Evolutionary conservation across 2,329 filamentous ascomycete species (phyloP).

Genomic region (Aspergillus terreus): DNA sequence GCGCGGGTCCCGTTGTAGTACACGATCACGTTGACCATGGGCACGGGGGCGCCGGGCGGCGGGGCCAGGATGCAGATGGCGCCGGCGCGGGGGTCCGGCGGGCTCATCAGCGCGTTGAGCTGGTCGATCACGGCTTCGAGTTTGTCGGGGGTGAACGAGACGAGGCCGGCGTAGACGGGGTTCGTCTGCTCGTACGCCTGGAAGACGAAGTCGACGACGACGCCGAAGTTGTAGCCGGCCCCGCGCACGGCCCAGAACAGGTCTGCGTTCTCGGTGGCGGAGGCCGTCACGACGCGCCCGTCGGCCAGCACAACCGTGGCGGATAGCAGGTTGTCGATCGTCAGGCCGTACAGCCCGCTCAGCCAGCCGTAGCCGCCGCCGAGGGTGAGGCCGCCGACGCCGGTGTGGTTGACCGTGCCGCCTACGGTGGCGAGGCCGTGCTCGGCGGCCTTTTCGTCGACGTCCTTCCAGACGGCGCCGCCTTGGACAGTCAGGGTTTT

Average conservation of each 20-base stretch:
- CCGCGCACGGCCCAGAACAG: conserved; percentile 49
- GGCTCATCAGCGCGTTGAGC: conserved; percentile 48
- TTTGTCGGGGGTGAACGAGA: conserved; percentile 23
- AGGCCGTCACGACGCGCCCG: conserved; percentile 37
- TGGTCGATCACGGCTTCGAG: conserved; percentile 21
- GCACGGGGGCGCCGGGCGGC: conserved; percentile 28
- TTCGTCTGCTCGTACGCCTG: conserved; percentile 30
- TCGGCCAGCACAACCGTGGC: conserved; percentile 40
- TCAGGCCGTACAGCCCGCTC: conserved; percentile 52
- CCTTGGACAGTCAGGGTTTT: conserved; percentile 50
- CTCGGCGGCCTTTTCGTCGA: conserved; percentile 51
- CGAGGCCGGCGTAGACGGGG: conserved; percentile 32
- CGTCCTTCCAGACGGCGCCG: conserved; percentile 54
- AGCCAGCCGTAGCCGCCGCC: conserved; percentile 60
- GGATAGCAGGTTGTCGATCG: conserved; percentile 48
- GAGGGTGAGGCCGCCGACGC: conserved; percentile 57
- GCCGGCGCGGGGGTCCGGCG: conserved; percentile 55
- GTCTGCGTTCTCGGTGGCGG: conserved; percentile 43
- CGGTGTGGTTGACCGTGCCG: conserved; percentile 61
- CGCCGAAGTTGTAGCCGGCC: conserved; percentile 46
- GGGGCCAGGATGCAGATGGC: conserved; percentile 27
- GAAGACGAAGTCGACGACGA: conserved; percentile 44
- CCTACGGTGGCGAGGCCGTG: conserved; percentile 58
- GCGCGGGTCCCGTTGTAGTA: conserved; percentile 38
- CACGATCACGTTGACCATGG: conserved; percentile 28